Evolutionary conservation across 2,329 filamentous ascomycete species (phyloP).

Genomic region (Botrytis porri): DNA sequence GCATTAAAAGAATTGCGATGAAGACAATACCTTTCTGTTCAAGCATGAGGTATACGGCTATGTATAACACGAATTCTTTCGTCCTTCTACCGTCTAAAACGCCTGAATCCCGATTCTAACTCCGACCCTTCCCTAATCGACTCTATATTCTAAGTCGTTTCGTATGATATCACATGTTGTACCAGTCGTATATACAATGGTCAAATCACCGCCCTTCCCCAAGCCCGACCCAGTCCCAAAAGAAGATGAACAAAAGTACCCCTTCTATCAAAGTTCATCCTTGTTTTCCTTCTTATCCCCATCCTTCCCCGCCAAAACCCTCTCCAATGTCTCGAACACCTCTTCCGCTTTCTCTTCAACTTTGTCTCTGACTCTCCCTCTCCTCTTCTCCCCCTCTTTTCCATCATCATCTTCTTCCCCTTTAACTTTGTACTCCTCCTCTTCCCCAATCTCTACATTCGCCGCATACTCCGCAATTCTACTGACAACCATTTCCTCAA

Average conservation of each 20-base stretch:
- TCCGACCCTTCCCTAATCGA: background rate
- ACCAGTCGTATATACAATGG: background rate
- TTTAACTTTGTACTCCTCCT: conserved; percentile 25
- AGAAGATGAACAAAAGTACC: background rate
- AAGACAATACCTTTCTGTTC: background rate
- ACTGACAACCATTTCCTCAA: conserved; percentile 74
- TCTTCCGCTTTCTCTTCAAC: background rate
- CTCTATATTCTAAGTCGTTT: background rate
- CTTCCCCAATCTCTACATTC: conserved; percentile 66
- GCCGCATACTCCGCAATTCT: conserved; percentile 80
- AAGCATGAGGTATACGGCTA: background rate
- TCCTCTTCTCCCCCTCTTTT: background rate
- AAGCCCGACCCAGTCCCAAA: background rate
- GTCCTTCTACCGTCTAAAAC: background rate
- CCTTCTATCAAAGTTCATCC: background rate
- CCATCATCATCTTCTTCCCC: conserved; percentile 54
- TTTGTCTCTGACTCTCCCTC: background rate
- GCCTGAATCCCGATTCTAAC: background rate
- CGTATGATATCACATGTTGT: background rate
- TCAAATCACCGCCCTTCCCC: background rate
- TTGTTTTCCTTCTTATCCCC: background rate
- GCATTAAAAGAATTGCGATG: background rate
- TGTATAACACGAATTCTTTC: background rate
- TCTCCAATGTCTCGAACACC: background rate
- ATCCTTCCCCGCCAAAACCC: background rate